Percentiles rank a stretch among this genome's conserved stretches.
Evolutionary conservation across 352 stramenopile genomes (phyloP).

Genomic region (Elongisporangium undulatum): DNA sequence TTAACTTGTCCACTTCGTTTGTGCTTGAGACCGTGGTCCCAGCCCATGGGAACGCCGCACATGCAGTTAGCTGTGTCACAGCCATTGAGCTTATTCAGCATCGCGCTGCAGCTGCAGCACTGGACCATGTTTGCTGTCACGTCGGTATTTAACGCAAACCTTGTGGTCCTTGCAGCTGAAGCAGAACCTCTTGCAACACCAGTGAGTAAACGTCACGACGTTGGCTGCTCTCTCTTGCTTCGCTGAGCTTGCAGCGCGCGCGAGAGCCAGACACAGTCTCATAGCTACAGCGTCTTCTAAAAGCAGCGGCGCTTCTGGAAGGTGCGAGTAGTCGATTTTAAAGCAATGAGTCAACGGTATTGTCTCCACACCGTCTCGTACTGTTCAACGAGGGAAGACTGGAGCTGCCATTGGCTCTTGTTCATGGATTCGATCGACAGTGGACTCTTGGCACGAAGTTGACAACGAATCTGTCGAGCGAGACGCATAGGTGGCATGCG

Average conservation of each 20-base stretch:
- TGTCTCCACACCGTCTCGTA: conserved; percentile 11
- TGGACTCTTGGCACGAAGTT: too few species aligned
- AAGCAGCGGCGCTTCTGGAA: too few species aligned
- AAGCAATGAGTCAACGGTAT: conserved; percentile 25
- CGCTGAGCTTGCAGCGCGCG: conserved; percentile 6
- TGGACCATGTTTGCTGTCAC: conserved; percentile 29
- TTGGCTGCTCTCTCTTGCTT: too few species aligned
- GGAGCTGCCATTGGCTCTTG: too few species aligned
- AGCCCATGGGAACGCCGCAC: conserved; percentile 30
- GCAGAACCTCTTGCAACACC: conserved; percentile 24
- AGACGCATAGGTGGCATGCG: too few species aligned
- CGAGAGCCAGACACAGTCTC: too few species aligned
- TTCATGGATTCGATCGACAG: too few species aligned
- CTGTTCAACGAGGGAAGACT: too few species aligned
- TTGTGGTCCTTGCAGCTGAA: conserved; percentile 64
- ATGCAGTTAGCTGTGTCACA: conserved; percentile 31
- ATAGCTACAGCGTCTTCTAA: too few species aligned
- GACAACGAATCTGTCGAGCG: too few species aligned
- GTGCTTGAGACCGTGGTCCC: conserved; percentile 18
- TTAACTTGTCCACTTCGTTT: too few species aligned
- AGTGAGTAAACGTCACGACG: conserved; percentile 26
- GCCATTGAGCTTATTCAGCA: conserved; percentile 43
- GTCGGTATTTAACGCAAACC: too few species aligned
- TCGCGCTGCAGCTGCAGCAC: conserved; percentile 34
- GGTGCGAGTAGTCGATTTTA: conserved; percentile 21